Evolutionary conservation across 257 asterid genomes (phyloP).

Genomic region (Voacanga thouarsii): DNA sequence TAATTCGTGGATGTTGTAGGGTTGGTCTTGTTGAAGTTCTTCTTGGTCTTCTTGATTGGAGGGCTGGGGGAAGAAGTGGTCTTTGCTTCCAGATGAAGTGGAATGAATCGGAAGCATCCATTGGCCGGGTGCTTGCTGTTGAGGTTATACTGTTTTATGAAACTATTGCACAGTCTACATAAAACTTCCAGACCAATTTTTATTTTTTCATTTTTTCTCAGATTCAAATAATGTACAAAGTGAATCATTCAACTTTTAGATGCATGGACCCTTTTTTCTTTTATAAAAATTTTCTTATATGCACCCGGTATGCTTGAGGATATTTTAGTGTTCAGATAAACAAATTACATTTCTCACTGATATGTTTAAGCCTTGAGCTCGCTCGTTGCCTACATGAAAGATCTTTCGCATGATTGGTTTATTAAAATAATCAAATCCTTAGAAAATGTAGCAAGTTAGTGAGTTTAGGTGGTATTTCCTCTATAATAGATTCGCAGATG

Average conservation of each 20-base stretch:
- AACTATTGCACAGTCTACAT: background rate
- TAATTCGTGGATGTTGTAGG: constrained; percentile 33
- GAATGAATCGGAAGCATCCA: constrained; percentile 98
- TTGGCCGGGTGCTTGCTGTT: constrained; percentile 89
- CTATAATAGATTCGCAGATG: background rate
- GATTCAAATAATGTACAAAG: background rate
- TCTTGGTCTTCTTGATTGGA: constrained; percentile 99
- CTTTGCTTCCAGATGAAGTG: constrained; percentile 88
- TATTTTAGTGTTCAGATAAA: background rate
- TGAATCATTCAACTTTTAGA: background rate
- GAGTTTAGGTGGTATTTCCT: background rate
- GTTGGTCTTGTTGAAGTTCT: constrained; percentile 98
- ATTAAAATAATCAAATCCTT: background rate
- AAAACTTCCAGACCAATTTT: background rate
- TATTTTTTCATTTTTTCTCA: background rate
- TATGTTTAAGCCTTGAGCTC: background rate
- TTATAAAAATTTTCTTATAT: background rate
- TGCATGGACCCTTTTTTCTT: background rate
- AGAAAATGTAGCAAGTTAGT: background rate
- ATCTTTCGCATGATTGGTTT: background rate
- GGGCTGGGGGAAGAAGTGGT: constrained; percentile 90
- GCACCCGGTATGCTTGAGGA: background rate
- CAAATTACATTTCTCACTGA: background rate
- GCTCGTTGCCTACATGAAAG: background rate
- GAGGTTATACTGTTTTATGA: constrained; percentile 51